phyloP scores from a whole-genome alignment of 1,139 yeast species.

The Blastobotrys serpentis region DNA sequence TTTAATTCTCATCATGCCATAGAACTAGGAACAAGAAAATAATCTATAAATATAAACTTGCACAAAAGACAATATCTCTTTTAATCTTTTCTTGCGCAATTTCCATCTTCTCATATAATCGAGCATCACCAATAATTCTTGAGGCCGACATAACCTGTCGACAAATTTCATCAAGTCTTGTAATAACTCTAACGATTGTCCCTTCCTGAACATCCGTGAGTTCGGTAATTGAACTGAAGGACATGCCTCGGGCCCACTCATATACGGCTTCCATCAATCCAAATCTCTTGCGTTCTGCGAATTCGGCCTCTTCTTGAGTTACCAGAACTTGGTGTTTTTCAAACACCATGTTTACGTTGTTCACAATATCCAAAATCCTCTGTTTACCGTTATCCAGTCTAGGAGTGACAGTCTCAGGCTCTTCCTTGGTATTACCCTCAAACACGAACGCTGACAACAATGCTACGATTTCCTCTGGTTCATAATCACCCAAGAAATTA shows the following conservation, averaged over 20 bases:
- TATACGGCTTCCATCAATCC: slow-evolving; percentile 91
- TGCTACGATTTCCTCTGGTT: slow-evolving; percentile 95
- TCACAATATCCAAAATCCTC: slow-evolving; percentile 69
- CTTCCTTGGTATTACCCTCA: slow-evolving; percentile 70
- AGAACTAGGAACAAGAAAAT: too few relatives aligned
- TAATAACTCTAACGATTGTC: slow-evolving; percentile 94
- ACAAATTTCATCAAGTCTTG: slow-evolving; percentile 90
- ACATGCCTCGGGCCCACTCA: slow-evolving; percentile 97
- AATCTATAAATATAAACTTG: slow-evolving; percentile 85
- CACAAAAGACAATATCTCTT: slow-evolving; percentile 96
- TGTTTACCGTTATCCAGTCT: slow-evolving; percentile 75
- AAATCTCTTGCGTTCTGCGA: slow-evolving; percentile 78
- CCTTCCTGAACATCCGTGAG: slow-evolving; percentile 93
- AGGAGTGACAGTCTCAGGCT: slow-evolving; percentile 68
- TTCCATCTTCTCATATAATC: slow-evolving; percentile 81
- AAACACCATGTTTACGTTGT: slow-evolving; percentile 59
- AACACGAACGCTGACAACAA: slow-evolving; percentile 87
- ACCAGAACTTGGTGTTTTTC: slow-evolving; percentile 67
- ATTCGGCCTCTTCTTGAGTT: slow-evolving; percentile 83
- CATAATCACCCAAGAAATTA: slow-evolving; percentile 88
- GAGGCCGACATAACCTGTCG: slow-evolving; percentile 95
- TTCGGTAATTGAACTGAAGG: slow-evolving; percentile 87
- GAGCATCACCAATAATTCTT: slow-evolving; percentile 88
- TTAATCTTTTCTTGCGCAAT: slow-evolving; percentile 93
- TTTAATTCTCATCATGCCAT: too few relatives aligned